Conservation (phyloP, 78 protist genomes). For the Dictyostelium capitatum region DNA sequence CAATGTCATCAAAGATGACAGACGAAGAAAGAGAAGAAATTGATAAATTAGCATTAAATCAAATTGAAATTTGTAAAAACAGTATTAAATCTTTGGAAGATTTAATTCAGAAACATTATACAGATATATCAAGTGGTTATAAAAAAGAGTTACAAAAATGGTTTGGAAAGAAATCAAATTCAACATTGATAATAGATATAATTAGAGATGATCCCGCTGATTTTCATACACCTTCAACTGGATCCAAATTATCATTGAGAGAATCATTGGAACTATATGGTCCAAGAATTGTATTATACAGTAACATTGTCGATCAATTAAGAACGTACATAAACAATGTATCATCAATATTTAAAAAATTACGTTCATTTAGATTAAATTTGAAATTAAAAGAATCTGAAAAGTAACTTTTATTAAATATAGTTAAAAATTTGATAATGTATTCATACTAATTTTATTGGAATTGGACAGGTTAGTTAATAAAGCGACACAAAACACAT, state of each 20-base stretch:
- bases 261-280: slow-evolving; percentile 27
- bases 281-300: slow-evolving; percentile 5
- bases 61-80: slow-evolving; percentile 45
- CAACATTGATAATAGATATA: background rate
- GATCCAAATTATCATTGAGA: background rate
- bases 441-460: background rate
- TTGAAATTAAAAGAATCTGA: slow-evolving; percentile 41
- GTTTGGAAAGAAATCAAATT: background rate
- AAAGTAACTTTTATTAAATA: background rate
- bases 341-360: slow-evolving; percentile 28
- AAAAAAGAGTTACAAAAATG: background rate
- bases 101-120: slow-evolving; percentile 1
- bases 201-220: slow-evolving; percentile 58
- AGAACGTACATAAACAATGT: background rate
- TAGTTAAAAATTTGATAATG: background rate
- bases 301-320: slow-evolving; percentile 34
- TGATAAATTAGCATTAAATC: slow-evolving; percentile 29
- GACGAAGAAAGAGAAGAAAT: slow-evolving; percentile 60
- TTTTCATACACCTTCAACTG: background rate
- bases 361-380: slow-evolving; percentile 46
- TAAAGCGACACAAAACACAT: background rate
- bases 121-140: background rate
- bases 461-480: background rate
- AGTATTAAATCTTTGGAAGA: slow-evolving; percentile 29
- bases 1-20: slow-evolving; percentile 22